Evolutionary conservation across 495 filamentous ascomycete genomes (phyloP), one percentile per base, ranked within the genome.

Genomic region (Tetracladium marchalianum): DNA sequence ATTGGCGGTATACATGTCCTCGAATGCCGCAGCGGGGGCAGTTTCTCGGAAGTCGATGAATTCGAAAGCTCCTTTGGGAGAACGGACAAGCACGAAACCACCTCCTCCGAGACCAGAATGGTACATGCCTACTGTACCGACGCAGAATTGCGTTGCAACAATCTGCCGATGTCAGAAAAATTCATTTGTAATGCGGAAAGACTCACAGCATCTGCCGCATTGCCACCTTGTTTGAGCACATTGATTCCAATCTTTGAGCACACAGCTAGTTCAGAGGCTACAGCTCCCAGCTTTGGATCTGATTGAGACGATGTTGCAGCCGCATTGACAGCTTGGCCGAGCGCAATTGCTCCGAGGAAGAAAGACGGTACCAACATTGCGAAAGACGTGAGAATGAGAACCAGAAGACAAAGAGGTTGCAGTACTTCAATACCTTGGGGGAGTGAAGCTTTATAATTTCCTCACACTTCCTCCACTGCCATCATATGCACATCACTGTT

Each of bases 91-190:
- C 71, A 83, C 79, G 63, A 94, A 96, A 1, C 89, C 88, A 17
- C 89, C 89, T 1, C 89, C 89, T 4, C 86, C 87, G 17, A 94
- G 76, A 3, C 87, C 87, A 15, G 81, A 85, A 63, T 93, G 87
- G 52, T 93, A 89, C 86, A 92, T 90, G 0, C 70, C 78, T 69
- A 84, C 73, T 9, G 85, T 82, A 1, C 85, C 85, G 27, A 88
- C 75, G 40, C 85, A 90, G 43, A 87, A 71, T 43, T 80, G 73
- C 0, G 80, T 82, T 9, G 82, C 80, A 18, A 89, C 69, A 54
- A 82, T 66, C 55, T 55, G 12, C 4, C 19, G 22, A 27, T 27
- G 22, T 27, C 3, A 17, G 18, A 27, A 4, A 38, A 18, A 27
- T 35, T 38, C 36, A n/a, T 12, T 2, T 32, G 8, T 8, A 31